Evolutionary conservation across 140 eudicot species (phyloP), one percentile per base, ranked within the genome.

Genomic region (Flaveria floridana): DNA sequence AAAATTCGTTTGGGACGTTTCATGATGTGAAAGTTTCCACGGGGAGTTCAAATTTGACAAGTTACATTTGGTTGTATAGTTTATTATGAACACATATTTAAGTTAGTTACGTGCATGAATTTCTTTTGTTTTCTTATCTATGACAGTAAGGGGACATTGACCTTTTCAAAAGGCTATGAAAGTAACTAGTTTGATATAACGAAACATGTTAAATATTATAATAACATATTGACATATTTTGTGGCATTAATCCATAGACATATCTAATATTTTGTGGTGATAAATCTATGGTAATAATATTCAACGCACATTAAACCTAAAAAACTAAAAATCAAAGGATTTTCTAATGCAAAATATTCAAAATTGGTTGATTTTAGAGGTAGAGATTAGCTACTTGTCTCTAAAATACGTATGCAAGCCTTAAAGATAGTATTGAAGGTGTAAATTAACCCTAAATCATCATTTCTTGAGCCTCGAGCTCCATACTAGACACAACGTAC

Each of bases 41-140:
- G 62, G 42, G 62, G 47, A 72, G 39, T 53, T 79, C 74, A 64
- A 64, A 48, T 79, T 72, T 79, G 79, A 65, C 83, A 79, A 72
- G 79, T 47, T 53, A 73, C 55, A 12, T 77, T 68, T 25, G 42
- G 14, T 65, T 65, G 62, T 55, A 55, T 20, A 58, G 55, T 65
- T 16, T 25, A 53, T 72, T 21, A 28, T 44, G 51, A 72, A 72
- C 68, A 65, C 62, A 21, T 79, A 30, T 72, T 18, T 37, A 72
- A 4, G 62, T 46, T 42, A 48, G 79, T 79, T 79, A 44, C 83
- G 83, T 79, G 79, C 74, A 65, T 65, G 19, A 21, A 53, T 64
- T 79, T 65, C 7, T 55, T 39, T 53, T 65, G 51, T 34, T 62
- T 46, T 78, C 0, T 37, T 78, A 61, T 71, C 51, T 63, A 9